Percentiles rank a stretch among this genome's conserved stretches.
phyloP scores from a whole-genome alignment of 495 filamentous ascomycete species.

The Polyplosphaeria fusca region DNA sequence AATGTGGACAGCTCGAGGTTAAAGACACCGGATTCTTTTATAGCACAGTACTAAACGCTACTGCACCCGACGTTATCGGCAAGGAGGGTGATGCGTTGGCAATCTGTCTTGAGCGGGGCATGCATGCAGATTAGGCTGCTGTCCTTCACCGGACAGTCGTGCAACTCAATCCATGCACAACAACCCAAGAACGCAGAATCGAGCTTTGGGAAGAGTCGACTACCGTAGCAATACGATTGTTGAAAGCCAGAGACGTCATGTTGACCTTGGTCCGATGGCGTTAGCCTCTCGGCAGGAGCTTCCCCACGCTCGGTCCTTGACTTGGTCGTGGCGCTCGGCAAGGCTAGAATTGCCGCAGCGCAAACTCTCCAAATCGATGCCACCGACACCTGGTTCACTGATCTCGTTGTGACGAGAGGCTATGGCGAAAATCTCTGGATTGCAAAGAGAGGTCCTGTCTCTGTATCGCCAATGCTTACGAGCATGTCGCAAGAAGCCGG shows the following conservation, averaged over 20 bases:
- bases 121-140: constrained; percentile 10
- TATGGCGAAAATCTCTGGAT: constrained; percentile 65
- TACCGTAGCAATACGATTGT: background rate
- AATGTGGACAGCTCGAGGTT: no score
- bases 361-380: background rate
- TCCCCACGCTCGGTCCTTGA: background rate
- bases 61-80: no score
- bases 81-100: constrained; percentile 9
- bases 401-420: background rate
- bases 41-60: no score
- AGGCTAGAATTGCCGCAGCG: background rate
- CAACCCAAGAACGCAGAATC: no score
- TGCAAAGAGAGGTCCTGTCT: constrained; percentile 84
- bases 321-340: background rate
- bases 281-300: constrained; percentile 4
- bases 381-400: background rate
- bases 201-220: no score
- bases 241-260: background rate
- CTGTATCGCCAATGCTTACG: constrained; percentile 85
- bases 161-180: background rate
- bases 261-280: constrained; percentile 6
- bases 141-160: background rate
- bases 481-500: constrained; percentile 75
- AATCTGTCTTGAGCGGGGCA: constrained; percentile 7
- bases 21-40: no score